phyloP scores from a whole-genome alignment of 2,329 filamentous ascomycete genomes.

The Fusarium nisikadoi region DNA sequence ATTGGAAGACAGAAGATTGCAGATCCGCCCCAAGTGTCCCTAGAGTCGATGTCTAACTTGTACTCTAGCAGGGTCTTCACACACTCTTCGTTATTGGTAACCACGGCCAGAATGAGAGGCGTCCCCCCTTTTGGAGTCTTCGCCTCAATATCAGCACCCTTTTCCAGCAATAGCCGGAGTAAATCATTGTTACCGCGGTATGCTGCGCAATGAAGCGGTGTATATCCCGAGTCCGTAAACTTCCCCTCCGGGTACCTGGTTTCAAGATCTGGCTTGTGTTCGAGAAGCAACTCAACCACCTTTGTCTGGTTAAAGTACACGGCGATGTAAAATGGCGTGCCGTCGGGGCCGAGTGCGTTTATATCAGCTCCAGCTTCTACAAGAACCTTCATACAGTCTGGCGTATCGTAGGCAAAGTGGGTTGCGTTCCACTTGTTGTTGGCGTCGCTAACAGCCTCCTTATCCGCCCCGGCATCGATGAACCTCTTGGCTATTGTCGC shows the following conservation, averaged over 20 bases:
- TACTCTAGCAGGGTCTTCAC: background rate
- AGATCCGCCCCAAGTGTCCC: fast-evolving
- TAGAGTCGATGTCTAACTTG: background rate
- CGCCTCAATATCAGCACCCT: background rate
- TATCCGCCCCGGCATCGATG: background rate
- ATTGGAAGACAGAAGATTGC: background rate
- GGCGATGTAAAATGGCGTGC: background rate
- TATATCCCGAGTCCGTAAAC: background rate
- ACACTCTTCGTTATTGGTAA: fast-evolving
- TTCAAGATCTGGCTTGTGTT: background rate
- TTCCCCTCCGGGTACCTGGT: background rate
- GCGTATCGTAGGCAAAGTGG: background rate
- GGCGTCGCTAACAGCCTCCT: too few relatives aligned
- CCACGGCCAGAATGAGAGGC: background rate
- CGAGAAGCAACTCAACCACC: background rate
- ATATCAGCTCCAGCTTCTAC: background rate
- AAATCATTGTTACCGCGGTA: fast-evolving
- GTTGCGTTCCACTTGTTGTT: background rate
- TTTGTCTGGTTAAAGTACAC: background rate
- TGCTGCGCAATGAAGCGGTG: background rate
- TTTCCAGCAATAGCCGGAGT: background rate
- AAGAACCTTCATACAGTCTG: background rate
- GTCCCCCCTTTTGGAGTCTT: background rate
- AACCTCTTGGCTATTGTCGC: background rate
- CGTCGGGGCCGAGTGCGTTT: background rate